Percentiles rank a stretch among this genome's conserved stretches.
phyloP scores from a whole-genome alignment of 1,284 basidiomycete genomes.

The Fistulina hepatica region DNA sequence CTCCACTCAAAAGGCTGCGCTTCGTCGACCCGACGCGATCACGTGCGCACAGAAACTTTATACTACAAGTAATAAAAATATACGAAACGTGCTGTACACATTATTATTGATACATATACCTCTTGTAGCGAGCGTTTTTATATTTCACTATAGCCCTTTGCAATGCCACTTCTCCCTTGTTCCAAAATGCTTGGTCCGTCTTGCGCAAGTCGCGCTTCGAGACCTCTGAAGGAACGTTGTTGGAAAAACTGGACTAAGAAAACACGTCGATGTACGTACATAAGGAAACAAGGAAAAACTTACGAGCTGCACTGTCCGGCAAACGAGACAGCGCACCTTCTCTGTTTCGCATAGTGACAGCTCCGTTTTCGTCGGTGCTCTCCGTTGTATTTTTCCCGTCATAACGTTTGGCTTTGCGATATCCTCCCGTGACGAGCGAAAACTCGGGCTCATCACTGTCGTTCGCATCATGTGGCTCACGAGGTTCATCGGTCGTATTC shows the following conservation, averaged over 20 bases:
- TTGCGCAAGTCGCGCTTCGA: slow-evolving; percentile 72
- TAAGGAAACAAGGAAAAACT: slow-evolving; percentile 14
- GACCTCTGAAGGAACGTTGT: slow-evolving; percentile 67
- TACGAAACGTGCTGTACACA: too few species aligned
- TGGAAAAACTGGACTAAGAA: slow-evolving; percentile 54
- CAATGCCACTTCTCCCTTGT: slow-evolving; percentile 84
- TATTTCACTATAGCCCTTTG: slow-evolving; percentile 55
- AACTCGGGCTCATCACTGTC: slow-evolving; percentile 69
- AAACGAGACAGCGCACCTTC: slow-evolving; percentile 47
- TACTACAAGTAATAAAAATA: too few species aligned
- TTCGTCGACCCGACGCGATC: too few species aligned
- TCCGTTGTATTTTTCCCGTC: slow-evolving; percentile 25
- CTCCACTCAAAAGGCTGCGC: too few species aligned
- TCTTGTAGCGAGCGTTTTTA: too few species aligned
- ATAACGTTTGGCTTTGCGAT: slow-evolving; percentile 68
- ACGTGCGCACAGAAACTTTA: too few species aligned
- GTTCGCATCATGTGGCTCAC: slow-evolving; percentile 20
- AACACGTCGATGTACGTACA: neutral
- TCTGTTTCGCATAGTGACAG: slow-evolving; percentile 53
- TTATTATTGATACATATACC: too few species aligned
- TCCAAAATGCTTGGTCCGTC: slow-evolving; percentile 78
- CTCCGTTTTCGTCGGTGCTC: slow-evolving; percentile 22
- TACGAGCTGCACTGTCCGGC: slow-evolving; percentile 63
- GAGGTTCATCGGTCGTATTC: neutral
- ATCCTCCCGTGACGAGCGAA: slow-evolving; percentile 81